Base-by-base conservation (phyloP, 164 flowering plant genomes). In the Vitis vinifera region DNA sequence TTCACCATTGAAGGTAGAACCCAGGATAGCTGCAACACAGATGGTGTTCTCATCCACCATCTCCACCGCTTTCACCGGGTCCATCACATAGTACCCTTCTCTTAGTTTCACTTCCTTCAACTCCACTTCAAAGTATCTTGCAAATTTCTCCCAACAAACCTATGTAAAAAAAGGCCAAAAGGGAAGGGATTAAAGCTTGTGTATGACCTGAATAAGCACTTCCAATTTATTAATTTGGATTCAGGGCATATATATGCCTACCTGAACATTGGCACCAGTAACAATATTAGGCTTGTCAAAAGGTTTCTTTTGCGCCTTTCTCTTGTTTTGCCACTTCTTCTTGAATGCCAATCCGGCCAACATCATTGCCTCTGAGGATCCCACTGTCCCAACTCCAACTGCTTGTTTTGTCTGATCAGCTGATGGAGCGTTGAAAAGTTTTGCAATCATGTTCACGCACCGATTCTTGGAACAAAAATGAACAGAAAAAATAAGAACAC, bases 91-190 rank as follows among this genome's bases (percentile, higher is more conserved):
- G 66, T 81, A 81, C 3, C 76, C 84, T 65, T 81, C 84, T 6
- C 76, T 76, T 59, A 81, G 73, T 63, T 79, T 81, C 72, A 81
- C 84, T 62, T 81, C 84, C 76, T 78, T 81, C 53, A 81, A 59
- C 64, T 81, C 82, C 56, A 81, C 84, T 52, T 81, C 84, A 61
- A 81, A 81, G 55, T 78, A 81, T 71, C 84, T 75, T 8, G 84
- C 81, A 66, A 81, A 81, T 51, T 81, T 81, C 67, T 78, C 81
- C 84, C 84, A 81, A 68, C 84, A 81, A 1, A 81, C 81, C 82
- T 79, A 37, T 2, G 44, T 3, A 37, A 37, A 37, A 37, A 37
- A 2, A 37, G 7, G 7, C 7, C 0, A 37, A 37, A 37, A 3
- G 44, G 44, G 44, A 3, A 37, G 7, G 44, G 44, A 3, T 37